Percentiles rank a stretch among this genome's conserved stretches.
Evolutionary conservation across 495 filamentous ascomycete genomes (phyloP).

Genomic region (Tuber brumale): DNA sequence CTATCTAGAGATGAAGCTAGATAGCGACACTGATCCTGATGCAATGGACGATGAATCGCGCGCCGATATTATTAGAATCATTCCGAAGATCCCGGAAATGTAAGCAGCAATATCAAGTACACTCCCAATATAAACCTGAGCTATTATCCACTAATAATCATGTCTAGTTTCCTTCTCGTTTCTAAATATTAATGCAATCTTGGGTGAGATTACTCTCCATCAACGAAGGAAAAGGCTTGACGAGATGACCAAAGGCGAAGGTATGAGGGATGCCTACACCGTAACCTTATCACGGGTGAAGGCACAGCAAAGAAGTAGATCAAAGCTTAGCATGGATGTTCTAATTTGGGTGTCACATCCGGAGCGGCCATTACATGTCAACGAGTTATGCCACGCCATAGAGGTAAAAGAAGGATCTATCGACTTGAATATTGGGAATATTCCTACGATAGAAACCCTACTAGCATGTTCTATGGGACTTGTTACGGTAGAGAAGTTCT

Average conservation of each 20-base stretch:
- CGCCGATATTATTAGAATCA: neutral
- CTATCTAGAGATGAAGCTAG: neutral
- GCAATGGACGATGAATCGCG: neutral
- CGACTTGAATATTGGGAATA: too few species aligned
- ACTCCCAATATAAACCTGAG: neutral
- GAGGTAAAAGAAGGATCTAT: too few species aligned
- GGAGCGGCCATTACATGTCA: too few species aligned
- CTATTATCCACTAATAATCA: neutral
- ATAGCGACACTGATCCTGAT: neutral
- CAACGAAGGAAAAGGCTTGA: neutral
- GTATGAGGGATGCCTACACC: neutral
- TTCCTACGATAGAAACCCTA: too few species aligned
- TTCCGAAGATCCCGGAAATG: neutral
- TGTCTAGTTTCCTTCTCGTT: neutral
- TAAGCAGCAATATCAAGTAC: neutral
- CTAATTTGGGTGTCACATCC: too few species aligned
- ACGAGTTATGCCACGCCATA: too few species aligned
- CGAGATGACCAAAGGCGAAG: too few species aligned
- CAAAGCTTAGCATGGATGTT: neutral
- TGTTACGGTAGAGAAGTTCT: too few species aligned
- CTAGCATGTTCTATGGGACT: too few species aligned
- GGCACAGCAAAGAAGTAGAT: neutral
- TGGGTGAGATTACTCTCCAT: neutral
- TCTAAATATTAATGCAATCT: neutral
- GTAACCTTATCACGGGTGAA: neutral